Base-by-base conservation (phyloP, 768 basidiomycete species). In the Leucosporidium yakuticum region DNA sequence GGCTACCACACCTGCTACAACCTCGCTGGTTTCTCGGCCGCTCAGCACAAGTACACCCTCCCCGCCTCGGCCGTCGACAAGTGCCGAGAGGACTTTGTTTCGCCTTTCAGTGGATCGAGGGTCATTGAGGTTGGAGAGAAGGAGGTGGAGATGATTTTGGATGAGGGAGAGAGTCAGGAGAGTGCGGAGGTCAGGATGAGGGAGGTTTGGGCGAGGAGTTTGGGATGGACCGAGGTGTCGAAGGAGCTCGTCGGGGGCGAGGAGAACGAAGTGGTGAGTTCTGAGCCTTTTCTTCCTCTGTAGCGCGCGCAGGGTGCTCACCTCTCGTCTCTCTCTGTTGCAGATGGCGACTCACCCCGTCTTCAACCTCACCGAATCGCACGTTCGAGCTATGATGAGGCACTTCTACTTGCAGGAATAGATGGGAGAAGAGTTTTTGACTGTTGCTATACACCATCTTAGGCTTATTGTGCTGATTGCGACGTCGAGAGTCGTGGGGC, bases 1-100 rank as follows among this genome's bases (percentile, higher is more conserved):
- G 84, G 90, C 49, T 99, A 99, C 77, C 96, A 99, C 76, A 96
- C 95, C 0, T 80, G 90, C 47, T 98, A 95, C 78, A 94, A 91
- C 76, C 84, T 98, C 4, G 84, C 92, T 7, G 96, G 96, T 19
- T 83, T 96, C 23, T 91, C 95, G 0, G 81, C 85, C 0, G 90
- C 95, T 0, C 96, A 98, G 76, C 92, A 97, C 71, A 76, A 78
- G 53, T 70, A 86, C 68, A 58, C 73, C 73, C 53, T 11, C 32
- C 11, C 49, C 70, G 17, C 76, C 68, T n/a, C 69, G 65, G 51
- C 69, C 75, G 63, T 75, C 75, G 17, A 72, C 73, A 55, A 51
- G 75, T 51, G 62, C 53, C 44, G 48, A 31, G 49, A 64, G 61
- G 19, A 59, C 51, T 48, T 70, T 68, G n/a, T 51, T 57, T 55